Base-by-base conservation (phyloP, 2,329 filamentous ascomycete genomes). In the Colletotrichum cuscutae region DNA sequence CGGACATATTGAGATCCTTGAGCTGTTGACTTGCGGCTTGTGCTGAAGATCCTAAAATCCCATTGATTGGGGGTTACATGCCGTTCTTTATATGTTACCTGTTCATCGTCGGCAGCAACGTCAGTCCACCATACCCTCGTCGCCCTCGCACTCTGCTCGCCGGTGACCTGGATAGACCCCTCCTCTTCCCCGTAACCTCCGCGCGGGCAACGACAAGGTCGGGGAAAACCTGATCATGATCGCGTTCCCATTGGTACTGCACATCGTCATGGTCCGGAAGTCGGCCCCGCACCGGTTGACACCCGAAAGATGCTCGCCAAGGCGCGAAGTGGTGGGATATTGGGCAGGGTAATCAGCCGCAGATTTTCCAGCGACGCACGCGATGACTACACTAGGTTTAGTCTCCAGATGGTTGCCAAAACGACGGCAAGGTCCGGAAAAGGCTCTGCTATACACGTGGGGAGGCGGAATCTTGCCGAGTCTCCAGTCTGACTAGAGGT, bases 1-100 rank as follows among this genome's bases (percentile, higher is more conserved):
- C 73, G 35, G 71, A 68, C 61, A 77, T 64, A 56, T 76, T 75
- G 28, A 70, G 49, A 58, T 52, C 60, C 66, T 58, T 65, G 49
- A 61, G 59, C 24, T 65, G 71, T 70, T 61, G 30, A 58, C 60
- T 60, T 54, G 61, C 66, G 71, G 71, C 71, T 65, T 70, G 66
- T 70, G 61, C 66, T 73, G 70, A 46, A 37, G 59, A 65, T 57
- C 28, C 54, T 4, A 37, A 65, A 42, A 19, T 4, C 15, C 28
- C 49, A 57, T 35, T 5, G 12, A 26, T 15, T 13, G 2, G 66
- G 56, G 60, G 71, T 65, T 42, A 58, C 60, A 58, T 52, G 54
- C 13, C 49, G 46, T 28, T 26, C 54, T 73, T 73, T 73, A 71
- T 70, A 63, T 61, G 42, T 30, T 24, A 15, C 2, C n/a, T 63